Percentiles rank a stretch among this genome's conserved stretches.
Conservation (phyloP, 805 yeast species). For the Pichia rugopelliculosa region DNA sequence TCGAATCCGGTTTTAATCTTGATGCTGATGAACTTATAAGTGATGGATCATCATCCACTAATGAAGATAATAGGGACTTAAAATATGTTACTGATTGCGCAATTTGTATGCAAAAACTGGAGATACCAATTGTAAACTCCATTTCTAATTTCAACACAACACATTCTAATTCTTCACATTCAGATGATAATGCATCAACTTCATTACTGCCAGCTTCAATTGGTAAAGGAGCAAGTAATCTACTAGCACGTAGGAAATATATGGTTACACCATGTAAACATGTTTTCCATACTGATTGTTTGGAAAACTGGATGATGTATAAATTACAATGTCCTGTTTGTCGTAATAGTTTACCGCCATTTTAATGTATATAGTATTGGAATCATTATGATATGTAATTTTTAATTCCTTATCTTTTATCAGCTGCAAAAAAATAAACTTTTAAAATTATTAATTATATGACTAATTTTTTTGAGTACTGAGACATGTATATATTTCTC, state of each 20-base stretch:
- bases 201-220: slow-evolving; percentile 6
- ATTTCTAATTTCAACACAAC: not conserved
- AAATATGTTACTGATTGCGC: slow-evolving; percentile 67
- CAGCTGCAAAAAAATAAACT: no score
- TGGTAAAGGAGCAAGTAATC: slow-evolving; percentile 14
- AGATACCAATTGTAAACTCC: slow-evolving; percentile 39
- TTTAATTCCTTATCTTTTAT: no score
- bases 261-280: slow-evolving; percentile 92
- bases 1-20: slow-evolving; percentile 54
- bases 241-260: slow-evolving; percentile 37
- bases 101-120: slow-evolving; percentile 80
- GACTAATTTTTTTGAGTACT: no score
- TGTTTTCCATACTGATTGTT: slow-evolving; percentile 81
- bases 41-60: slow-evolving; percentile 15
- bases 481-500: no score
- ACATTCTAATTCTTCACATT: not conserved
- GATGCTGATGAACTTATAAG: slow-evolving; percentile 19
- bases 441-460: no score
- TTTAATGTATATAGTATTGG: no score
- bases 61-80: slow-evolving; percentile 21
- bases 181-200: not conserved
- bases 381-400: no score
- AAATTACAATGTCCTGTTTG: slow-evolving; percentile 93
- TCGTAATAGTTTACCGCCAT: slow-evolving; percentile 76
- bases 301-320: slow-evolving; percentile 90